Evolutionary conservation across 78 protist species (phyloP).

Genomic region (Dictyostelium capitatum): DNA sequence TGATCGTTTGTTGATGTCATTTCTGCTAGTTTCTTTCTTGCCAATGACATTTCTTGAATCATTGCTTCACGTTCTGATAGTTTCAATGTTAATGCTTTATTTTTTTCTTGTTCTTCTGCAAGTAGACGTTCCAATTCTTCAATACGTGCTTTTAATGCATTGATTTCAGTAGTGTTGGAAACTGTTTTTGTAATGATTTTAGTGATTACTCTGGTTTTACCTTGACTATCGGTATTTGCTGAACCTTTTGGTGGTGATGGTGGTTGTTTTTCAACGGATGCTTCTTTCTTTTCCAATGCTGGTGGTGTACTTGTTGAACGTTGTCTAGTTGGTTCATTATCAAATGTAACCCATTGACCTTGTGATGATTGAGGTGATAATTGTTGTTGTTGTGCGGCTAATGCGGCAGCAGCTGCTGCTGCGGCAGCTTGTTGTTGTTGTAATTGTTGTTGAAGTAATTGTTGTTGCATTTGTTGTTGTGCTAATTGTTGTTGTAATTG

Average conservation of each 20-base stretch:
- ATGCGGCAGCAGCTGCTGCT: not conserved
- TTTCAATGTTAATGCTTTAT: conserved; percentile 36
- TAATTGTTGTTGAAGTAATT: conserved; percentile 8
- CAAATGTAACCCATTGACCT: conserved; percentile 78
- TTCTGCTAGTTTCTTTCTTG: conserved; percentile 68
- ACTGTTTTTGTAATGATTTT: conserved; percentile 70
- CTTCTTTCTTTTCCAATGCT: conserved; percentile 53
- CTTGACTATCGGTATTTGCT: conserved; percentile 5
- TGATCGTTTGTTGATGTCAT: conserved; percentile 21
- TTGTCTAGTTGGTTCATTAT: conserved; percentile 35
- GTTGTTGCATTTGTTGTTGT: conserved; percentile 13
- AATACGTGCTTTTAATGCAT: conserved; percentile 66
- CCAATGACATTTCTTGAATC: conserved; percentile 46
- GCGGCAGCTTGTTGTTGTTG: conserved; percentile 14
- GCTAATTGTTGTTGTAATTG: conserved; percentile 19
- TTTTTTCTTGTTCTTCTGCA: conserved; percentile 77
- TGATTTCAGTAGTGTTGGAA: conserved; percentile 49
- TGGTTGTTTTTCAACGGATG: conserved; percentile 9
- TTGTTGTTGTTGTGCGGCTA: conserved; percentile 23
- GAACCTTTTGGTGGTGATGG: not conserved
- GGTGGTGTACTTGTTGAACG: conserved; percentile 54
- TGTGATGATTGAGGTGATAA: conserved; percentile 10
- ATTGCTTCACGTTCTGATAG: conserved; percentile 72
- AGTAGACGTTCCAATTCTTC: conserved; percentile 70
- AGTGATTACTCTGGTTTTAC: conserved; percentile 62